These are phyloP conservation scores for Candida pseudoviswanathii DNA, from an alignment of 1,139 yeast species.

Conservation along the genomic window DNA sequence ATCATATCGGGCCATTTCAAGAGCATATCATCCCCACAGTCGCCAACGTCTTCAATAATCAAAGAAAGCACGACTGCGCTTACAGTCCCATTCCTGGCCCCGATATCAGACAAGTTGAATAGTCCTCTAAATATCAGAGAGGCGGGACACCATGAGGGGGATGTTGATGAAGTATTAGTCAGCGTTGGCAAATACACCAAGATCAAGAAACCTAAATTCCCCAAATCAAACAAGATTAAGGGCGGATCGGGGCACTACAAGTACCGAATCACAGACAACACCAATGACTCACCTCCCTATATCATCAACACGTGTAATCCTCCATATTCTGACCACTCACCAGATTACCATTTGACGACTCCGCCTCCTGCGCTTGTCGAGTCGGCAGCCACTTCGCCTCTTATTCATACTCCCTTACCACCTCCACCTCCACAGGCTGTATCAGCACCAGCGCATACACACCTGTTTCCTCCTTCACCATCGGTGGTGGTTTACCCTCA, in stretches of 20 bases:
- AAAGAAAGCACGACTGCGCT: slow-evolving; percentile 2
- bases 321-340: background rate
- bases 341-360: slow-evolving; percentile 1
- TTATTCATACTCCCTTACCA: slow-evolving; percentile 2
- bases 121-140: background rate
- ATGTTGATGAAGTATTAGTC: slow-evolving; percentile 9
- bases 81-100: slow-evolving; percentile 8
- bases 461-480: slow-evolving; percentile 1
- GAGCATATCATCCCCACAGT: slow-evolving; percentile 7
- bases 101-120: slow-evolving; percentile 2
- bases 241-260: slow-evolving; percentile 12
- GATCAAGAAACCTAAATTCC: slow-evolving; percentile 17
- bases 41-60: background rate
- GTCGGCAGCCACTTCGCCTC: background rate
- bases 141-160: background rate
- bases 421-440: background rate
- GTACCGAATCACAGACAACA: slow-evolving; percentile 6
- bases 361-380: slow-evolving; percentile 1
- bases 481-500: slow-evolving; percentile 8
- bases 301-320: background rate
- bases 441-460: background rate
- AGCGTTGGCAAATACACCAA: slow-evolving; percentile 17
- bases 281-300: slow-evolving; percentile 3
- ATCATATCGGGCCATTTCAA: slow-evolving; percentile 4
- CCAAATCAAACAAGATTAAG: slow-evolving; percentile 11